Conservation (phyloP, 139 green algal species). For the Micractinium sp. region DNA sequence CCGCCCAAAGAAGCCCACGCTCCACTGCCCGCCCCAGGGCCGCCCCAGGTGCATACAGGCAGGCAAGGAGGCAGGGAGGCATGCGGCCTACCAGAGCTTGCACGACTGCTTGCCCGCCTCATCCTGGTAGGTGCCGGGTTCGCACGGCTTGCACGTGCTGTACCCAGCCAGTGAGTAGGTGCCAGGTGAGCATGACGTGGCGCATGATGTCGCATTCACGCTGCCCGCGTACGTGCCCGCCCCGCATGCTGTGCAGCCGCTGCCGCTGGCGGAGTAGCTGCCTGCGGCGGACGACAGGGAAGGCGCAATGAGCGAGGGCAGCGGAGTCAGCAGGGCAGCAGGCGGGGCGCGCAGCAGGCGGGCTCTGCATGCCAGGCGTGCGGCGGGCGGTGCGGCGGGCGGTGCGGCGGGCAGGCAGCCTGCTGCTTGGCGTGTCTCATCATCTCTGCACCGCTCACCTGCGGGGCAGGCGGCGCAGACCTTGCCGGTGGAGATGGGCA, state of each 20-base stretch:
- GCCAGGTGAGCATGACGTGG: neutral
- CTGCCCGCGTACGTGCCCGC: neutral
- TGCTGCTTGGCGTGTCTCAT: neutral
- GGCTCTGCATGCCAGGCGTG: neutral
- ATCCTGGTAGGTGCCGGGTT: constrained; percentile 3
- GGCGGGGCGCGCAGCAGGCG: neutral
- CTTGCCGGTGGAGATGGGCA: neutral
- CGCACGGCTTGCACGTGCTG: constrained; percentile 6
- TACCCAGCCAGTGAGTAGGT: neutral
- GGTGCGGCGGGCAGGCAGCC: neutral
- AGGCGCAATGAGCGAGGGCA: neutral
- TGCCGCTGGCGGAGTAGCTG: neutral
- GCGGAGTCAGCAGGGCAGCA: too few relatives aligned
- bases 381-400: neutral
- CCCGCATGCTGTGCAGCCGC: constrained; percentile 2
- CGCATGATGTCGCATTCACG: neutral
- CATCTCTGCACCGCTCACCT: neutral
- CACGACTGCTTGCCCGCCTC: neutral
- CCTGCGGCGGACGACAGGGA: neutral
- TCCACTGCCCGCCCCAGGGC: neutral
- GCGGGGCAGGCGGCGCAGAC: constrained; percentile 19
- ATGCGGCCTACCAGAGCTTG: neutral
- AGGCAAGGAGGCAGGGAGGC: neutral
- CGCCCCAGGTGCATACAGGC: neutral
- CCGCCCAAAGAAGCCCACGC: neutral